These are phyloP conservation scores for Mycosarcoma mackinlayi DNA, from an alignment of 1,284 basidiomycete species.

Conservation along the genomic window DNA sequence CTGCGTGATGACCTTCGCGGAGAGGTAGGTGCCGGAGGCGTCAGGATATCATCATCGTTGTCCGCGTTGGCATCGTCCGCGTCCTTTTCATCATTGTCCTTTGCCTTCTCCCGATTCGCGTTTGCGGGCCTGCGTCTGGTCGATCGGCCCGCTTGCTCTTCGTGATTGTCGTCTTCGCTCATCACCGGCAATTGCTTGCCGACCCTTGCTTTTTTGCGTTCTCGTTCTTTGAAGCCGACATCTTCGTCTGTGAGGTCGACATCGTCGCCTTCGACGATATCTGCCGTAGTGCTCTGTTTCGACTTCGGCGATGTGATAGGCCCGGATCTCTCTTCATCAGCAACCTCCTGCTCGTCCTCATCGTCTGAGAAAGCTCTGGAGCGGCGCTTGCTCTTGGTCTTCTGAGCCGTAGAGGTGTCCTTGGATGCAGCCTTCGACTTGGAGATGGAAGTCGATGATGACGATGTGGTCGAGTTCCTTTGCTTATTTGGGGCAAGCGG, in stretches of 20 bases:
- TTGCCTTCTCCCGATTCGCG: neutral
- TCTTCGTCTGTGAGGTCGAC: constrained; percentile 34
- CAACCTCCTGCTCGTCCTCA: constrained; percentile 18
- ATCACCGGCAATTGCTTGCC: constrained; percentile 6
- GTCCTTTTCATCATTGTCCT: constrained; percentile 7
- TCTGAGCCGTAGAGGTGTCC: neutral
- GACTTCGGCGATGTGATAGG: constrained; percentile 11
- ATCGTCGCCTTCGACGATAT: neutral
- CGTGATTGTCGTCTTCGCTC: constrained; percentile 9
- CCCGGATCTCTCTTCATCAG: neutral
- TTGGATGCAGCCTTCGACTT: constrained; percentile 13
- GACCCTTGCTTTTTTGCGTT: constrained; percentile 19
- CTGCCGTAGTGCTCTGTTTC: neutral
- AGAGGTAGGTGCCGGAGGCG: constrained; percentile 19
- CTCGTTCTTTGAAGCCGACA: constrained; percentile 20
- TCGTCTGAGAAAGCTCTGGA: constrained; percentile 30
- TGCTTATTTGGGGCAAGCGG: constrained; percentile 15
- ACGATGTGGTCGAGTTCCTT: constrained; percentile 2
- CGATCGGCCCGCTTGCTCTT: neutral
- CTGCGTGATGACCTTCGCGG: constrained; percentile 20
- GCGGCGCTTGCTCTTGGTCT: constrained; percentile 13
- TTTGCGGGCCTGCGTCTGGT: constrained; percentile 1
- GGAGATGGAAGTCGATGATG: neutral
- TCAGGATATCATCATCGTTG: constrained; percentile 22
- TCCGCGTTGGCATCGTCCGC: neutral